phyloP scores from a whole-genome alignment of 148 eudicot species.

The Silene uniflora region DNA sequence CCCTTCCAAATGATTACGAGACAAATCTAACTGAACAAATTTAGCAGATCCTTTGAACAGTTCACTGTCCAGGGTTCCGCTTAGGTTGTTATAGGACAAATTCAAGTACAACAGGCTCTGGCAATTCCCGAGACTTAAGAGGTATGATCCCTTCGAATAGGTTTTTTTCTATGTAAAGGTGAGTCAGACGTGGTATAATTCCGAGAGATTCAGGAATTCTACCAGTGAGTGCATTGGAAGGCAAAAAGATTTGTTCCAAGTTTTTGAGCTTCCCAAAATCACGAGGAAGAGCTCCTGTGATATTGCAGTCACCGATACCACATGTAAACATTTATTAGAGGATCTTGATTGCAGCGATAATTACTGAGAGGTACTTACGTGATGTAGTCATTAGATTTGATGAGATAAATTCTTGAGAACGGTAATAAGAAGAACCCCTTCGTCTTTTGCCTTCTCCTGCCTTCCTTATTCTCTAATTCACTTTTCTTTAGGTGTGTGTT shows the following conservation, averaged over 20 bases:
- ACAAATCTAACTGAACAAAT: background rate
- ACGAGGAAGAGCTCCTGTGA: conserved; percentile 13
- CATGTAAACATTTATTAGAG: no score
- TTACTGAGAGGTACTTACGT: no score
- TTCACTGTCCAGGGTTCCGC: background rate
- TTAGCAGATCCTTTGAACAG: background rate
- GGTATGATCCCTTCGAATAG: conserved; percentile 13
- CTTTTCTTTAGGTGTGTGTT: no score
- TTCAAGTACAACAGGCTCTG: background rate
- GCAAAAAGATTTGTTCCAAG: background rate
- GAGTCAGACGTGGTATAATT: background rate
- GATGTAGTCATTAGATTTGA: no score
- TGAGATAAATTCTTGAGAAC: no score
- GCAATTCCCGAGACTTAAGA: conserved; percentile 1
- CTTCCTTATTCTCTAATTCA: no score
- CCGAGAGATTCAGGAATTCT: conserved; percentile 9
- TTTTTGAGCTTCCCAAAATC: conserved; percentile 15
- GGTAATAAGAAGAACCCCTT: no score
- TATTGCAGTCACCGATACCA: no score
- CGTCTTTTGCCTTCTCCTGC: no score
- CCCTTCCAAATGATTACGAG: conserved; percentile 13
- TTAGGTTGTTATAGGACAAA: background rate
- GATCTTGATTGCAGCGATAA: no score
- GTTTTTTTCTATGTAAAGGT: background rate
- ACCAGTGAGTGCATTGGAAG: conserved; percentile 13